phyloP scores from a whole-genome alignment of 176 grass and related monocot species.

The Oryza rufipogon region DNA sequence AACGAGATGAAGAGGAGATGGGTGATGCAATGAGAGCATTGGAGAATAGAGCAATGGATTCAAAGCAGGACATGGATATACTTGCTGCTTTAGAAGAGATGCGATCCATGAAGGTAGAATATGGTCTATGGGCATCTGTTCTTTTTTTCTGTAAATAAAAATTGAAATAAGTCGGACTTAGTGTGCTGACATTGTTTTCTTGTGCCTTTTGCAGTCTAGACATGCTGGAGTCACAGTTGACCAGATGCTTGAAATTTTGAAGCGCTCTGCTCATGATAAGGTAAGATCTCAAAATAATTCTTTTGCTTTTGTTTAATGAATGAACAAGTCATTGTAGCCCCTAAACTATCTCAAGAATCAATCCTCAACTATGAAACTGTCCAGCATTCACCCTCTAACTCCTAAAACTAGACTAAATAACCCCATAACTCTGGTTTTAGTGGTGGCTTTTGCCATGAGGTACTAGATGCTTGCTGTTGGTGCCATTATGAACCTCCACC shows the following conservation, averaged over 20 bases:
- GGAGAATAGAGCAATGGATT: conserved; percentile 61
- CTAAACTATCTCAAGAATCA: background rate
- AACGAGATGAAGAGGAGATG: conserved; percentile 76
- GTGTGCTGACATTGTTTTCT: conserved; percentile 37
- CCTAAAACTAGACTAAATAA: background rate
- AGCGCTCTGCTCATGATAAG: conserved; percentile 62
- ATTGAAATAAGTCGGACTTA: background rate
- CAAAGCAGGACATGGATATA: conserved; percentile 65
- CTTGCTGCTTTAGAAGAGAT: conserved; percentile 66
- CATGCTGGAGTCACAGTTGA: conserved; percentile 89
- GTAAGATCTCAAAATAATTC: conserved; percentile 35
- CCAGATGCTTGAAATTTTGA: conserved; percentile 89
- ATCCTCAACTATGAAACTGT: background rate
- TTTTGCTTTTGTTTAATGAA: background rate
- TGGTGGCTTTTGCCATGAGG: too few species aligned
- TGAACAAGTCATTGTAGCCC: background rate
- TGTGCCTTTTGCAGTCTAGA: conserved; percentile 67
- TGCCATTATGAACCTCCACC: too few species aligned
- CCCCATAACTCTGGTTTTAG: too few species aligned
- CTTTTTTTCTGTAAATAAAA: background rate
- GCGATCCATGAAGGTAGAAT: conserved; percentile 59
- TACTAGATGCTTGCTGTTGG: too few species aligned
- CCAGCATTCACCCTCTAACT: background rate
- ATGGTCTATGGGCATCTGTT: conserved; percentile 1
- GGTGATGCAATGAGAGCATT: conserved; percentile 71